Percentiles rank a stretch among this genome's conserved stretches.
Conservation (phyloP, 176 grass and related monocot species). For the Triticum timopheevii region DNA sequence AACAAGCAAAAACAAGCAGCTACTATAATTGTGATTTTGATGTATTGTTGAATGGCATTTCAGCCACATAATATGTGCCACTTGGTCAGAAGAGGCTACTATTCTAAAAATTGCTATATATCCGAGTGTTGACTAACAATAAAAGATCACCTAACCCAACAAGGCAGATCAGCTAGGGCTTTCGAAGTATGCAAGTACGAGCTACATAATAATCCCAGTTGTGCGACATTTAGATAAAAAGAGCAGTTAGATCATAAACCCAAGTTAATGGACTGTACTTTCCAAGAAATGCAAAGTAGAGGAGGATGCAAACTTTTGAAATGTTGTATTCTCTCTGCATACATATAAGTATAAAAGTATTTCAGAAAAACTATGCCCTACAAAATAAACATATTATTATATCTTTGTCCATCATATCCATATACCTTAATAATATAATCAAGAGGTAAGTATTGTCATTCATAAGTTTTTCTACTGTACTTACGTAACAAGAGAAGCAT, state of each 20-base stretch:
- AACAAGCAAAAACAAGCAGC: no score
- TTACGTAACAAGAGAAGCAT: neutral
- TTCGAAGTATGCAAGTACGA: no score
- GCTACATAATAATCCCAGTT: neutral
- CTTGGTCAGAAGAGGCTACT: neutral
- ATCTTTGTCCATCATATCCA: no score
- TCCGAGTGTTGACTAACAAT: no score
- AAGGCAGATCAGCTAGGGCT: no score
- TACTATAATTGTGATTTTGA: no score
- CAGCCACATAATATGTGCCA: neutral
- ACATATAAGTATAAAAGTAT: no score
- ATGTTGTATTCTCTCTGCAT: neutral
- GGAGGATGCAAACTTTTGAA: neutral
- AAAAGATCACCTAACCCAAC: no score
- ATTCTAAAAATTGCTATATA: neutral
- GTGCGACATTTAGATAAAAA: neutral
- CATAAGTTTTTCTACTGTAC: neutral
- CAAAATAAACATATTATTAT: no score
- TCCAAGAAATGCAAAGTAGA: neutral
- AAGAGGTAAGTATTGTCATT: neutral
- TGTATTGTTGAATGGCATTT: neutral
- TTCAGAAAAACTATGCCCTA: no score
- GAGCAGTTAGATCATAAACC: neutral
- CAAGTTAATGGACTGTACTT: neutral
- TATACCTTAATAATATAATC: no score